Conservation (phyloP, 2,329 filamentous ascomycete species). For the Cladosporium sp. region DNA sequence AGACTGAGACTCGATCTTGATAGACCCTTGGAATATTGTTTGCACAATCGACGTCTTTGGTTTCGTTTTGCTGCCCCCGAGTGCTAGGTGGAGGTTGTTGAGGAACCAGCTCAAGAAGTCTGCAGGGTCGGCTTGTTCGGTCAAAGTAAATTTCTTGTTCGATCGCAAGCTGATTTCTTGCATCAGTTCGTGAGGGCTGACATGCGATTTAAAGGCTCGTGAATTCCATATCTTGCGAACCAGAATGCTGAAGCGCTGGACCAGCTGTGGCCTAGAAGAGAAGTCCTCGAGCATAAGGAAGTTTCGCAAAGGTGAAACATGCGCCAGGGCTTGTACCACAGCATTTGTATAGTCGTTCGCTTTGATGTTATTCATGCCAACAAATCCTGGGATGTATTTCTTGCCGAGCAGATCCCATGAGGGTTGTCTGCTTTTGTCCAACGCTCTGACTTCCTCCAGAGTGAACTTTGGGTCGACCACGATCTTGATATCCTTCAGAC, state of each 20-base stretch:
- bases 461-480: slow-evolving; percentile 88
- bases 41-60: slow-evolving; percentile 83
- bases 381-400: slow-evolving; percentile 87
- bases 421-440: slow-evolving; percentile 62
- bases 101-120: slow-evolving; percentile 98
- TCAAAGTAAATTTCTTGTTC: slow-evolving; percentile 87
- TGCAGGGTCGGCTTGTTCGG: slow-evolving; percentile 86
- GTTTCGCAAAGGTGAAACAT: slow-evolving; percentile 84
- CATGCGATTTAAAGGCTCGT: slow-evolving; percentile 90
- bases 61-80: slow-evolving; percentile 85
- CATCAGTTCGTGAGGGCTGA: slow-evolving; percentile 93
- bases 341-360: slow-evolving; percentile 99
- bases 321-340: slow-evolving; percentile 83
- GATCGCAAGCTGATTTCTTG: slow-evolving; percentile 90
- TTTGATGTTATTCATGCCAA: slow-evolving; percentile 99
- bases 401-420: slow-evolving; percentile 77
- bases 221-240: slow-evolving; percentile 98
- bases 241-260: slow-evolving; percentile 80
- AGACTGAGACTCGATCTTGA: slow-evolving; percentile 88
- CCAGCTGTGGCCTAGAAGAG: slow-evolving; percentile 69
- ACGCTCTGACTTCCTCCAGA: slow-evolving; percentile 70
- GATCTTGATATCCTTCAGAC: slow-evolving; percentile 96
- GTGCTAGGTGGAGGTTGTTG: slow-evolving; percentile 86
- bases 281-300: slow-evolving; percentile 88
- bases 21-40: slow-evolving; percentile 84